Evolutionary conservation across 2,329 filamentous ascomycete species (phyloP).

Genomic region (Calonectria montana): DNA sequence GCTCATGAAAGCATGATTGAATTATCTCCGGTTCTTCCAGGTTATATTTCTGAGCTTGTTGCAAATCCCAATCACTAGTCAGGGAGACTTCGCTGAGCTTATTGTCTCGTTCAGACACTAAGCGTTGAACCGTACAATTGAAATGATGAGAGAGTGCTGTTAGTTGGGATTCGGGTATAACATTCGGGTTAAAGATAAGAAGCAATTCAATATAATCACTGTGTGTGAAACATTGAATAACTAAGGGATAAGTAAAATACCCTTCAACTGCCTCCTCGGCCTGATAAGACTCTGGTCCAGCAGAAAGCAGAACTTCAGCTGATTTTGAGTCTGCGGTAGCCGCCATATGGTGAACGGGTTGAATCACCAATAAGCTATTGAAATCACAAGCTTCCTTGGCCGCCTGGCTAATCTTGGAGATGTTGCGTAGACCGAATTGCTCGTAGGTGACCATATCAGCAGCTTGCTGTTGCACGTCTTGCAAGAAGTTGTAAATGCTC

Average conservation of each 20-base stretch:
- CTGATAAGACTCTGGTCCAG: neutral
- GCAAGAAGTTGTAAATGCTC: constrained; percentile 53
- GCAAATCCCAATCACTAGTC: neutral
- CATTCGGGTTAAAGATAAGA: neutral
- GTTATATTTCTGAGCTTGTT: neutral
- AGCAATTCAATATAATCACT: neutral
- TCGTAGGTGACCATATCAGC: constrained; percentile 29
- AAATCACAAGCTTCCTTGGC: constrained; percentile 17
- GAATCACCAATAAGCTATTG: constrained; percentile 20
- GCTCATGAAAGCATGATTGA: constrained; percentile 29
- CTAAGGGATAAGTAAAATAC: neutral
- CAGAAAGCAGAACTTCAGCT: constrained; percentile 20
- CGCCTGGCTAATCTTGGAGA: constrained; percentile 23
- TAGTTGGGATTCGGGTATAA: neutral
- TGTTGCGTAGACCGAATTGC: constrained; percentile 31
- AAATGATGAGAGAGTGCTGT: neutral
- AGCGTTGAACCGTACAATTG: neutral
- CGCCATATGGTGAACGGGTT: neutral
- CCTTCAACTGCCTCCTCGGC: neutral
- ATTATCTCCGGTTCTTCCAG: neutral
- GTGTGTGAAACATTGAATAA: neutral
- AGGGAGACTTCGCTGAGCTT: neutral
- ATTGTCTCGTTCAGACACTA: neutral
- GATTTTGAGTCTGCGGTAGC: constrained; percentile 22
- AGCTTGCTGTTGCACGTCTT: constrained; percentile 37